Evolutionary conservation across 495 filamentous ascomycete genomes (phyloP).

Genomic region (Penicillium herquei): DNA sequence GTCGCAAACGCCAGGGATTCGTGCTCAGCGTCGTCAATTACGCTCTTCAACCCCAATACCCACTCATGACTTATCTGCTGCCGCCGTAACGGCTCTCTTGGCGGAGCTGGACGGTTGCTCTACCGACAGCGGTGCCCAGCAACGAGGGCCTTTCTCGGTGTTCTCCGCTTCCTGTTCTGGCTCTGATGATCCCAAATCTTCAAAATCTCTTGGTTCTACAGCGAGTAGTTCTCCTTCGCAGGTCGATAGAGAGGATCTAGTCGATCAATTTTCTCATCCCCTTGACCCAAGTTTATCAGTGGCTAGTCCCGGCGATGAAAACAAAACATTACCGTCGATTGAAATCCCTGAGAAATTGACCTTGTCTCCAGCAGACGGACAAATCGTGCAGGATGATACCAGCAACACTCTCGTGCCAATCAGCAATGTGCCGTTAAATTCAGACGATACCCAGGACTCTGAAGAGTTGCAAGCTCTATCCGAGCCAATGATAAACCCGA

Average conservation of each 20-base stretch:
- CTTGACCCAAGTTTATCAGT: neutral
- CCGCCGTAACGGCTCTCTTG: constrained; percentile 20
- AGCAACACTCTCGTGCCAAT: too few species aligned
- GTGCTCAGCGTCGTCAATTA: constrained; percentile 21
- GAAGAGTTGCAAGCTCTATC: neutral
- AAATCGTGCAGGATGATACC: too few species aligned
- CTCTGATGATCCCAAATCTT: neutral
- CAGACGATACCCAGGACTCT: neutral
- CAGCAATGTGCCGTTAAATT: neutral
- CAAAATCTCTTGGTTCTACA: neutral
- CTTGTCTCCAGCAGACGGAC: too few species aligned
- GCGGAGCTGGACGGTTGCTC: constrained; percentile 20
- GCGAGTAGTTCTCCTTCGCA: neutral
- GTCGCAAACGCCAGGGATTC: constrained; percentile 18
- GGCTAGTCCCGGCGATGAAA: neutral
- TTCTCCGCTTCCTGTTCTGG: constrained; percentile 15
- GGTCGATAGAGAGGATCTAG: neutral
- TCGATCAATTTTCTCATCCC: neutral
- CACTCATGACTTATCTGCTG: constrained; percentile 12
- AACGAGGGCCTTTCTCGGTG: constrained; percentile 26
- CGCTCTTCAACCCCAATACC: constrained; percentile 7
- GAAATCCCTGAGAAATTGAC: too few species aligned
- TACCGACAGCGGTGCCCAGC: constrained; percentile 15
- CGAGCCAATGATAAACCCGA: neutral
- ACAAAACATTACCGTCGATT: neutral